These are phyloP conservation scores for Mycena albidolilacea DNA, from an alignment of 768 basidiomycete species.

Conservation along the genomic window DNA sequence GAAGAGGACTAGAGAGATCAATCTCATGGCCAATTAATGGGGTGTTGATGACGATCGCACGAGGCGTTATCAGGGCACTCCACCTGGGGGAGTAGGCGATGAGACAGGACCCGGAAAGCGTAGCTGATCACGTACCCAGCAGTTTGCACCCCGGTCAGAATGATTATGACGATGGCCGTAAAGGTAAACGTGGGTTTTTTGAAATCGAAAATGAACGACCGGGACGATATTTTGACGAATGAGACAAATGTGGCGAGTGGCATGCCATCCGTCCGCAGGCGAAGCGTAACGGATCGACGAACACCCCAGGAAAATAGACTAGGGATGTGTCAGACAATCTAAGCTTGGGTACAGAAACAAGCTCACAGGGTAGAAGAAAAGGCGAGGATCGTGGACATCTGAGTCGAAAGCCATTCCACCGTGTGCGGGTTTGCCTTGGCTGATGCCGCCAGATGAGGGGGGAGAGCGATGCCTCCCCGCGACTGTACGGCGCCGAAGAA, in stretches of 20 bases:
- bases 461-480: background rate
- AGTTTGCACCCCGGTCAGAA: slow-evolving; percentile 7
- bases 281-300: background rate
- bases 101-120: background rate
- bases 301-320: background rate
- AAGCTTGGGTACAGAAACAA: background rate
- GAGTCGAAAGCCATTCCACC: background rate
- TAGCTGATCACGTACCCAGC: background rate
- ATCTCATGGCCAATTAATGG: background rate
- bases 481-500: background rate
- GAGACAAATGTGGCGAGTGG: background rate
- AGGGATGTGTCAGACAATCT: background rate
- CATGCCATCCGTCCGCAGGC: background rate
- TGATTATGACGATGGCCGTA: background rate
- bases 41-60: background rate
- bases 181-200: background rate
- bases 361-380: background rate
- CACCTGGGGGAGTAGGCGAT: background rate
- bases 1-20: slow-evolving; percentile 4
- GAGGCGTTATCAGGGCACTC: background rate
- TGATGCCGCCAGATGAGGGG: background rate
- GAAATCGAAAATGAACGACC: background rate
- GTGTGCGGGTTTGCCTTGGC: background rate
- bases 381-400: background rate
- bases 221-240: background rate